phyloP scores from a whole-genome alignment of 2,329 filamentous ascomycete genomes.

The Conoideocrella luteorostrata region DNA sequence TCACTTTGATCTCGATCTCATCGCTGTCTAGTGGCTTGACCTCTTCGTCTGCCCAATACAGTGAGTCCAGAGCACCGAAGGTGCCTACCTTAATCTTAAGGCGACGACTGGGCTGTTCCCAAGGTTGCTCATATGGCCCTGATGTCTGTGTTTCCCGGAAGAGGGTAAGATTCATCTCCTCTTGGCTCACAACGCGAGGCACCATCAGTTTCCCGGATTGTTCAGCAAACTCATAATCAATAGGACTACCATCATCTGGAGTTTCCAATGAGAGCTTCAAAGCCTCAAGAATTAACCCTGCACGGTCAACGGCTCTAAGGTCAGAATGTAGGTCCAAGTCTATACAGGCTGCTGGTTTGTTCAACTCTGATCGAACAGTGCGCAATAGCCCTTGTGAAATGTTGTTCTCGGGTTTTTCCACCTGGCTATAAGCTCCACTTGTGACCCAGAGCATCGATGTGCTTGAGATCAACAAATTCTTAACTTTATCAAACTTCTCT shows the following conservation, averaged over 20 bases:
- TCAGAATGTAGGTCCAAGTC: constrained; percentile 35
- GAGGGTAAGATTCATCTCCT: constrained; percentile 19
- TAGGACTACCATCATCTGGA: constrained; percentile 13
- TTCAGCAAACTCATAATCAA: constrained; percentile 25
- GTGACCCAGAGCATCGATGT: constrained; percentile 35
- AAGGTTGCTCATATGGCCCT: constrained; percentile 26
- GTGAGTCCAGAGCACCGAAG: constrained; percentile 30
- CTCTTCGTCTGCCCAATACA: constrained; percentile 32
- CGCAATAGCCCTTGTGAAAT: constrained; percentile 40
- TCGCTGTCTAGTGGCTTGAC: constrained; percentile 23
- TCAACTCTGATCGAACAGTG: constrained; percentile 39
- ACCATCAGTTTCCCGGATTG: constrained; percentile 21
- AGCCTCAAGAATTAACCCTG: constrained; percentile 25
- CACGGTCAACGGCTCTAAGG: constrained; percentile 21
- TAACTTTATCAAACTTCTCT: constrained; percentile 31
- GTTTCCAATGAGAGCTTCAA: constrained; percentile 15
- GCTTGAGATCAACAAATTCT: constrained; percentile 27
- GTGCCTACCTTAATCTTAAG: constrained; percentile 34
- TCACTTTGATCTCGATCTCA: constrained; percentile 36
- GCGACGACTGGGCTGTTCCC: constrained; percentile 27
- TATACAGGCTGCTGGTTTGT: constrained; percentile 37
- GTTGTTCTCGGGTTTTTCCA: constrained; percentile 31
- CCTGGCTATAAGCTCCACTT: constrained; percentile 30
- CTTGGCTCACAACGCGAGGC: constrained; percentile 20
- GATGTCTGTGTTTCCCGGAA: constrained; percentile 20